phyloP scores from a whole-genome alignment of 1,284 basidiomycete species.

The Pterulicium gracile region DNA sequence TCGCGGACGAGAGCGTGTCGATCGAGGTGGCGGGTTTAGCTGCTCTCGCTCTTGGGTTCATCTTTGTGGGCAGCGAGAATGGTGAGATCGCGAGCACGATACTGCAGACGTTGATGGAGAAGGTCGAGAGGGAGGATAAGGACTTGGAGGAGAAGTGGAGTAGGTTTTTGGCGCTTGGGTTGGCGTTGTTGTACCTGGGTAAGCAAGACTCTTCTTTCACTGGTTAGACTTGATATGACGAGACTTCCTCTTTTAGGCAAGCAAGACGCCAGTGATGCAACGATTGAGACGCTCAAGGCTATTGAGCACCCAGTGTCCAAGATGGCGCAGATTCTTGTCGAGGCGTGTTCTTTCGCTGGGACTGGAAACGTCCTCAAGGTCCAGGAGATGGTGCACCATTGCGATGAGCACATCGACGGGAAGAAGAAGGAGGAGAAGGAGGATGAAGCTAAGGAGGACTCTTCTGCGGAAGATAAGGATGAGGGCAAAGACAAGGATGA shows the following conservation, averaged over 20 bases:
- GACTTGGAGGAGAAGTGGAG: slow-evolving; percentile 89
- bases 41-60: slow-evolving; percentile 85
- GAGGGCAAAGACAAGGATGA: slow-evolving; percentile 38
- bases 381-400: slow-evolving; percentile 88
- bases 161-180: slow-evolving; percentile 81
- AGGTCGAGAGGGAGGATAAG: slow-evolving; percentile 67
- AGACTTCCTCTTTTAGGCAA: slow-evolving; percentile 41
- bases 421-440: slow-evolving; percentile 44
- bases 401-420: slow-evolving; percentile 80
- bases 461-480: slow-evolving; percentile 43
- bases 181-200: slow-evolving; percentile 91
- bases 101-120: slow-evolving; percentile 89
- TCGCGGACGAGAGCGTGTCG: slow-evolving; percentile 71
- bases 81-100: slow-evolving; percentile 90
- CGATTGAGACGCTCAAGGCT: slow-evolving; percentile 89
- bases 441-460: slow-evolving; percentile 42
- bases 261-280: slow-evolving; percentile 90
- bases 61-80: slow-evolving; percentile 93
- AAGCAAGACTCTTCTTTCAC: slow-evolving; percentile 17
- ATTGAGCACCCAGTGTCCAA: slow-evolving; percentile 91
- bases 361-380: slow-evolving; percentile 95
- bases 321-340: slow-evolving; percentile 87
- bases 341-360: slow-evolving; percentile 91
- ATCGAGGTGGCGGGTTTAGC: slow-evolving; percentile 90
- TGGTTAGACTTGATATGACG: slow-evolving; percentile 4